phyloP scores from a whole-genome alignment of 495 filamentous ascomycete species.

The Aspergillus steynii region DNA sequence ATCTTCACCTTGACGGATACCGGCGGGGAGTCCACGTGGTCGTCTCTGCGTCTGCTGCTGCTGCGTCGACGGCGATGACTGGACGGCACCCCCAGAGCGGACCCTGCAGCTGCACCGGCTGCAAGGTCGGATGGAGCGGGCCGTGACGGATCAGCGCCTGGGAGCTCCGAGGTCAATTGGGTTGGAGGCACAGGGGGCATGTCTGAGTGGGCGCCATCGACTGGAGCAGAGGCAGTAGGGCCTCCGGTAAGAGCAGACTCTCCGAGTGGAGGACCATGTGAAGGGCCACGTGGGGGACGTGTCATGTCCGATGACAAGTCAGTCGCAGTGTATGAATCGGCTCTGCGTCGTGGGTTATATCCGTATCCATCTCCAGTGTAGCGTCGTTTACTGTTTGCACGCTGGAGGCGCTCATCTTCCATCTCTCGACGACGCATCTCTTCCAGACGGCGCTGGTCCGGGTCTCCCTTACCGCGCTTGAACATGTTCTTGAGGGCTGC shows the following conservation, averaged over 20 bases:
- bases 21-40: conserved; percentile 56
- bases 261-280: conserved; percentile 32
- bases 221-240: conserved; percentile 38
- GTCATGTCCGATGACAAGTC: conserved; percentile 49
- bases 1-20: conserved; percentile 80
- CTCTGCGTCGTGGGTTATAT: conserved; percentile 55
- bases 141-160: conserved; percentile 36
- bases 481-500: conserved; percentile 66
- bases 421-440: conserved; percentile 55
- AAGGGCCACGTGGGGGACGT: conserved; percentile 26
- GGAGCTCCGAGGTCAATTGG: conserved; percentile 56
- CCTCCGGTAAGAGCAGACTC: conserved; percentile 31
- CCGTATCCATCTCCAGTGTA: conserved; percentile 66
- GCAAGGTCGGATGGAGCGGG: conserved; percentile 39
- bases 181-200: conserved; percentile 47
- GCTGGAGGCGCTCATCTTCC: conserved; percentile 60
- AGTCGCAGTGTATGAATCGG: conserved; percentile 44
- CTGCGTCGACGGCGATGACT: conserved; percentile 41
- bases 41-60: conserved; percentile 39
- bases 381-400: conserved; percentile 53
- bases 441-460: conserved; percentile 65
- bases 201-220: conserved; percentile 32
- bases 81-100: conserved; percentile 35
- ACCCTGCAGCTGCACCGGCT: conserved; percentile 44
- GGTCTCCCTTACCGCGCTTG: conserved; percentile 58